Evolutionary conservation across 768 basidiomycete species (phyloP).

Genomic region (Pleurotus citrinopileatus): DNA sequence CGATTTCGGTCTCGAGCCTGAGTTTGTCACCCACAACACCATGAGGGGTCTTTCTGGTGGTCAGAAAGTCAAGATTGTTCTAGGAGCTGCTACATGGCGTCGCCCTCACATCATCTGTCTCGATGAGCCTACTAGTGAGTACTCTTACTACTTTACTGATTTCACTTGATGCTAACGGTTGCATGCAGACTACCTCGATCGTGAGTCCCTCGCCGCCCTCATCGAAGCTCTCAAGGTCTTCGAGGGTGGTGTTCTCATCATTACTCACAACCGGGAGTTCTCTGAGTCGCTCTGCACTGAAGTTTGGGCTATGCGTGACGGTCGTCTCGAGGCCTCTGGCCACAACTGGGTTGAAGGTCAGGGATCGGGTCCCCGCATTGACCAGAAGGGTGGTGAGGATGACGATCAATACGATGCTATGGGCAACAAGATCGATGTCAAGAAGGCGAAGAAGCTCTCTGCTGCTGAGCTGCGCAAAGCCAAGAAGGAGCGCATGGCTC

Average conservation of each 20-base stretch:
- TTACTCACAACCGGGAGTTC: conserved; percentile 98
- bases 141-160: not conserved
- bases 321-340: conserved; percentile 92
- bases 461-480: conserved; percentile 82
- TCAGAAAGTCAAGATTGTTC: conserved; percentile 99
- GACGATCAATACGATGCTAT: conserved; percentile 93
- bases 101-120: conserved; percentile 96
- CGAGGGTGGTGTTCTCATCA: conserved; percentile 97
- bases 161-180: conserved; percentile 10
- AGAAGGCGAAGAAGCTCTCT: conserved; percentile 86
- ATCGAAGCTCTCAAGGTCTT: conserved; percentile 98
- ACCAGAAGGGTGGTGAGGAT: conserved; percentile 90
- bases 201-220: conserved; percentile 98
- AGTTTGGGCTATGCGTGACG: conserved; percentile 99
- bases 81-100: conserved; percentile 98
- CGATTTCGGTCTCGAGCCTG: conserved; percentile 98
- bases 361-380: conserved; percentile 91
- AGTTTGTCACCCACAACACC: conserved; percentile 98
- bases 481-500: conserved; percentile 96
- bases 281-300: conserved; percentile 97
- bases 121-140: conserved; percentile 91
- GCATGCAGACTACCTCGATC: conserved; percentile 89
- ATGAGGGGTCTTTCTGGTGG: conserved; percentile 99
- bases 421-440: conserved; percentile 92
- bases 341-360: conserved; percentile 99